Percentiles rank a stretch among this genome's conserved stretches.
Evolutionary conservation across 1,139 yeast species (phyloP).

Genomic region (Pichiaceae sp.): DNA sequence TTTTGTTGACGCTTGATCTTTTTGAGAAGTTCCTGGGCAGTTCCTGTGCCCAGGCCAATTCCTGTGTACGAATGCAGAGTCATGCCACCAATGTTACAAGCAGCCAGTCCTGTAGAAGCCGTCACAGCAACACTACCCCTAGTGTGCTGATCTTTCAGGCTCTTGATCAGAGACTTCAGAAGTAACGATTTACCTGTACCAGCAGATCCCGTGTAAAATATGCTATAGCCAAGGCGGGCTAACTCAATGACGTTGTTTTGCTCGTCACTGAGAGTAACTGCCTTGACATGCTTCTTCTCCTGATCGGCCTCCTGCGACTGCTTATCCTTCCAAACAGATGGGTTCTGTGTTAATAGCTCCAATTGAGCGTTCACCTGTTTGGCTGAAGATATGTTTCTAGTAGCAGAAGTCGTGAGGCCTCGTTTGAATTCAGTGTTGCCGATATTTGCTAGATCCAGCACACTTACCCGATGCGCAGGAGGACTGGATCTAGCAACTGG

Average conservation of each 20-base stretch:
- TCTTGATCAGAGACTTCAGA: constrained; percentile 59
- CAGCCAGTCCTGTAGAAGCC: constrained; percentile 91
- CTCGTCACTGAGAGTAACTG: constrained; percentile 51
- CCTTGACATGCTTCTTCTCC: constrained; percentile 17
- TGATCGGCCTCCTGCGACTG: not conserved
- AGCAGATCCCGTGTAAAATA: constrained; percentile 91
- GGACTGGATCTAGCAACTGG: no score
- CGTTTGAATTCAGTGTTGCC: no score
- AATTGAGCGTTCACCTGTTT: constrained; percentile 6
- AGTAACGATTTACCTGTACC: constrained; percentile 92
- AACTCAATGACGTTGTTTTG: constrained; percentile 62
- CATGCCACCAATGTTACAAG: constrained; percentile 83
- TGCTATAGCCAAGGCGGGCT: constrained; percentile 51
- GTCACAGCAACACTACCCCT: constrained; percentile 62
- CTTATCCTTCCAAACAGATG: constrained; percentile 1
- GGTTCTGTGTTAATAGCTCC: constrained; percentile 6
- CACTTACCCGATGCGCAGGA: no score
- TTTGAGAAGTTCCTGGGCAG: constrained; percentile 34
- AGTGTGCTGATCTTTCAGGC: constrained; percentile 36
- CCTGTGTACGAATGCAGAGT: constrained; percentile 86
- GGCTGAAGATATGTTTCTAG: not conserved
- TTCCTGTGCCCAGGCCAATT: constrained; percentile 63
- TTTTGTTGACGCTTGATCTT: constrained; percentile 50
- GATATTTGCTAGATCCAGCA: no score
- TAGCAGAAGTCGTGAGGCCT: not conserved